Percentiles rank a stretch among this genome's conserved stretches.
Conservation (phyloP, 257 asterid species). For the Solanum habrochaites region DNA sequence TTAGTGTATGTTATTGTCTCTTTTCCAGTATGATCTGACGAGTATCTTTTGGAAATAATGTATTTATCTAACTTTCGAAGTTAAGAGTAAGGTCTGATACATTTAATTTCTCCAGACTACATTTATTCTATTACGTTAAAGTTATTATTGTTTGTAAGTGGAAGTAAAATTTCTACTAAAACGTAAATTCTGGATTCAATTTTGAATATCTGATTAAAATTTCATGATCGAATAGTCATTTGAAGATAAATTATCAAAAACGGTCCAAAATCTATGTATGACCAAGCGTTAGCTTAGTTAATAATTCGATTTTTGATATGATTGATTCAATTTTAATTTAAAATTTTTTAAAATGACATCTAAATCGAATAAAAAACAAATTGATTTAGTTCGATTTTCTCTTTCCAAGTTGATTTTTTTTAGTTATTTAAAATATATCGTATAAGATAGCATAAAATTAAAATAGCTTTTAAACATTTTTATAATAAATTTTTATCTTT, state of each 20-base stretch:
- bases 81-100: neutral
- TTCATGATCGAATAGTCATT: neutral
- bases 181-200: neutral
- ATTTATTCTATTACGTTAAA: neutral
- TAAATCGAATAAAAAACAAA: neutral
- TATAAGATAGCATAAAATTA: neutral
- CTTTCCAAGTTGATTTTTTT: neutral
- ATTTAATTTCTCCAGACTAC: accelerated
- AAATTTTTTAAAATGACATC: neutral
- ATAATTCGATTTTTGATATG: neutral
- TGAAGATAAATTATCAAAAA: neutral
- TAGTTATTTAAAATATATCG: neutral
- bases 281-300: neutral
- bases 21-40: neutral
- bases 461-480: neutral
- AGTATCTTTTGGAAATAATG: neutral
- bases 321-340: neutral
- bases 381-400: neutral
- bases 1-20: neutral
- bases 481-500: neutral
- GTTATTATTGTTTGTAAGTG: neutral
- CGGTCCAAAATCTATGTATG: neutral
- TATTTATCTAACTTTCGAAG: neutral
- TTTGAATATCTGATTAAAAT: neutral
- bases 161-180: neutral